phyloP scores from a whole-genome alignment of 192 early-diverging fungal genomes.

The Spizellomyces sp. region DNA sequence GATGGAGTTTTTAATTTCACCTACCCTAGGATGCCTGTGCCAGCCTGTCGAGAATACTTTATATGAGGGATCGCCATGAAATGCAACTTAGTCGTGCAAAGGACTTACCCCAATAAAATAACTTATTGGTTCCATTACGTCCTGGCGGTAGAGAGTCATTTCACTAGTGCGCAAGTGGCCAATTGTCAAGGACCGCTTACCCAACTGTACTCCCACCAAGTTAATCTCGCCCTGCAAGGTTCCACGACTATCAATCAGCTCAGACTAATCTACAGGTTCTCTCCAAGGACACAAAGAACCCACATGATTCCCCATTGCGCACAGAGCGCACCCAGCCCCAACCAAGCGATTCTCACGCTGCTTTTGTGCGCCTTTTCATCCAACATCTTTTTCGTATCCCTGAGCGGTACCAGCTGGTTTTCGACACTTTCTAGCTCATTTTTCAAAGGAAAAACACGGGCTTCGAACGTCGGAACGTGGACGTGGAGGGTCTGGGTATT shows the following conservation, averaged over 20 bases:
- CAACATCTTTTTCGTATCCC: constrained; percentile 14
- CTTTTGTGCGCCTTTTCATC: constrained; percentile 26
- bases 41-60: constrained; percentile 8
- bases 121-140: constrained; percentile 40
- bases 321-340: constrained; percentile 32
- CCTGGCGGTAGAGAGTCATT: not conserved
- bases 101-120: constrained; percentile 33
- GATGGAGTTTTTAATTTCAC: not conserved
- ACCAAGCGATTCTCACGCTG: constrained; percentile 27
- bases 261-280: too few species aligned
- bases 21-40: constrained; percentile 39
- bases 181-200: constrained; percentile 14
- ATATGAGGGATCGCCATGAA: too few species aligned
- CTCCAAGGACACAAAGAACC: not conserved
- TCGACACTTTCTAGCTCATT: constrained; percentile 26
- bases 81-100: too few species aligned
- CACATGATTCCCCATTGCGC: constrained; percentile 38
- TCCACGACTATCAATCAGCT: too few species aligned
- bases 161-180: not conserved
- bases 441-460: constrained; percentile 16
- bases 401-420: constrained; percentile 27
- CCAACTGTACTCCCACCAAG: constrained; percentile 39
- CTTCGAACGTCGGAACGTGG: constrained; percentile 28
- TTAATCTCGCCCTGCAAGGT: constrained; percentile 26
- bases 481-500: constrained; percentile 6